phyloP scores from a whole-genome alignment of 148 eudicot species.

The Pouteria glomerata region DNA sequence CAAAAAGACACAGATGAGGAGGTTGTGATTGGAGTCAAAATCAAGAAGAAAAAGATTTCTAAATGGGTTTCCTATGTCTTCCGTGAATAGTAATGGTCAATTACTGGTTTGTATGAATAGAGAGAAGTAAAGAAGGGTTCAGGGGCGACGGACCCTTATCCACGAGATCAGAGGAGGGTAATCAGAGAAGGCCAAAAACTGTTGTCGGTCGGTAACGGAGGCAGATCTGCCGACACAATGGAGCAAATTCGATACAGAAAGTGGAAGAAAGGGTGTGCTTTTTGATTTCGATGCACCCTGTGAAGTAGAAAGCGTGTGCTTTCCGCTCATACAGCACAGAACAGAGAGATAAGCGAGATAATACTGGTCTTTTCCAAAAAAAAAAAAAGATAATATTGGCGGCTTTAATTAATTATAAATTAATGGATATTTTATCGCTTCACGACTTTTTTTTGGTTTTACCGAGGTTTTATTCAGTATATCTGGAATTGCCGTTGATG shows the following conservation, averaged over 20 bases:
- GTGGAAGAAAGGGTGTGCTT: background rate
- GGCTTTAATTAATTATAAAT: too few relatives aligned
- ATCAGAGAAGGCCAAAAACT: background rate
- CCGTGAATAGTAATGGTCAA: background rate
- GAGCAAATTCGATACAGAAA: background rate
- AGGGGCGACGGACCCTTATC: background rate
- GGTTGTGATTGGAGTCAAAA: background rate
- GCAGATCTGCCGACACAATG: conserved; percentile 7
- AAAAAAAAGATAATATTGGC: too few relatives aligned
- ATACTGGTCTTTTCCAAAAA: too few relatives aligned
- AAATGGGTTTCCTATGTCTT: background rate
- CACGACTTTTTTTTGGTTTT: too few relatives aligned
- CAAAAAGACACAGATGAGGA: background rate
- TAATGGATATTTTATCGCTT: too few relatives aligned
- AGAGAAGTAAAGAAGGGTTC: background rate
- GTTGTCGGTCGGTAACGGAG: background rate
- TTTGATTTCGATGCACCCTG: background rate
- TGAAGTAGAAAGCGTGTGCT: too few relatives aligned
- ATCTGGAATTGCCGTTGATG: too few relatives aligned
- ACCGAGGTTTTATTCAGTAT: too few relatives aligned
- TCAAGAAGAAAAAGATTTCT: background rate
- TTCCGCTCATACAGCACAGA: too few relatives aligned
- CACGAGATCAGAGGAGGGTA: background rate
- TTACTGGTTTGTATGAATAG: background rate
- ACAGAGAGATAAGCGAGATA: too few relatives aligned